A percentile compares a stretch with the other conserved stretches of the same genome.
phyloP scores from a whole-genome alignment of 345 rosid species.

The Brassica napus region DNA sequence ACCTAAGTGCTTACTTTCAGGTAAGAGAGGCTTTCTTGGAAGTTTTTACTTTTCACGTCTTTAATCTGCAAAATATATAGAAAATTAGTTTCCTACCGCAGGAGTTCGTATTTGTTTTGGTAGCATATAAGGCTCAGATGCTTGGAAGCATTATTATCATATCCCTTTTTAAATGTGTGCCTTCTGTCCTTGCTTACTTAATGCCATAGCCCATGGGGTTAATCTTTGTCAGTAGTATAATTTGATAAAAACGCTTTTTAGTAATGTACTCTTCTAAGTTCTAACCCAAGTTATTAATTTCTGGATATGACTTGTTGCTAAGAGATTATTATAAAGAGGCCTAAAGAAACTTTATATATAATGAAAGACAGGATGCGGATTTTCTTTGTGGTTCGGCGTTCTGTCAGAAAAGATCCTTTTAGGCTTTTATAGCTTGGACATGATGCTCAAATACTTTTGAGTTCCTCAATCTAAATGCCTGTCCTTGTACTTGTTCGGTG shows the following conservation, averaged over 20 bases:
- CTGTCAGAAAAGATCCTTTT: constrained; percentile 13
- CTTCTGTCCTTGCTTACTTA: constrained; percentile 25
- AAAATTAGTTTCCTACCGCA: constrained; percentile 3
- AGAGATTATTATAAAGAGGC: constrained; percentile 15
- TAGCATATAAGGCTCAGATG: constrained; percentile 20
- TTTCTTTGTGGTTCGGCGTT: constrained; percentile 11
- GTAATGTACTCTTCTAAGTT: constrained; percentile 14
- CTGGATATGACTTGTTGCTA: constrained; percentile 20
- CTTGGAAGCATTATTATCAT: constrained; percentile 13
- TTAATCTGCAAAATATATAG: background rate
- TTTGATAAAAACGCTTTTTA: background rate
- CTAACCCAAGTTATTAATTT: constrained; percentile 12
- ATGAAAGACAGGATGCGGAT: constrained; percentile 5
- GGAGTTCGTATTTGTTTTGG: constrained; percentile 12
- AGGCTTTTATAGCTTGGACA: constrained; percentile 19
- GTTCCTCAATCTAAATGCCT: constrained; percentile 16
- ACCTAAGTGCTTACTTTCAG: constrained; percentile 60
- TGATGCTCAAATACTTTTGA: constrained; percentile 19
- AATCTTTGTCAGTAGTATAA: constrained; percentile 14
- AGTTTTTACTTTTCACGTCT: constrained; percentile 15
- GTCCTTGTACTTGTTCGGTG: constrained; percentile 8
- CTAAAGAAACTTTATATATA: constrained; percentile 12
- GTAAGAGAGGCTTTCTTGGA: constrained; percentile 45
- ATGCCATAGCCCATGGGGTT: constrained; percentile 4
- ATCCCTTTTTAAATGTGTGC: constrained; percentile 1